These are phyloP conservation scores for Radiomyces spectabilis DNA, from an alignment of 192 early-diverging fungal species.

Conservation along the genomic window DNA sequence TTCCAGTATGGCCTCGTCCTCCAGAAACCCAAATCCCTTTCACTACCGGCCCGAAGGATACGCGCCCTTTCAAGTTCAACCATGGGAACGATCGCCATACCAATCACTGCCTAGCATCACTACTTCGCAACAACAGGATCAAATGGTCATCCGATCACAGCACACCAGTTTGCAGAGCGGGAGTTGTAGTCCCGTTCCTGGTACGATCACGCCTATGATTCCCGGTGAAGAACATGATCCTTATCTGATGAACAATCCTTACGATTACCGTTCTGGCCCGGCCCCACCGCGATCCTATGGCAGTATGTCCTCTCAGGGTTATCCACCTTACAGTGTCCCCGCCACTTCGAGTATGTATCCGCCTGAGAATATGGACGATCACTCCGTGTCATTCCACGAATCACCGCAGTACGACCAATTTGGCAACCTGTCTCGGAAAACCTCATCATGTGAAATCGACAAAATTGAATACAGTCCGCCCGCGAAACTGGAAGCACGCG, in stretches of 20 bases:
- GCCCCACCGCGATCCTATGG: not conserved
- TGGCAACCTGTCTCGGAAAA: slow-evolving; percentile 1
- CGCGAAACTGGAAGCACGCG: no score
- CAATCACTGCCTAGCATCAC: slow-evolving; percentile 12
- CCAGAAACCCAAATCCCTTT: not conserved
- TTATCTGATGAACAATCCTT: slow-evolving; percentile 17
- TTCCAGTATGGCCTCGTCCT: not conserved
- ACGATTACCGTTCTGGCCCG: slow-evolving; percentile 9
- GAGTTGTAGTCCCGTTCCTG: slow-evolving; percentile 17
- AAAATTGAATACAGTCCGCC: no score
- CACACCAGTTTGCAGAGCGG: not conserved
- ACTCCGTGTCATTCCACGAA: no score
- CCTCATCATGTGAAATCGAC: not conserved
- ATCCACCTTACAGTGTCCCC: not conserved
- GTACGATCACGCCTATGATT: not conserved
- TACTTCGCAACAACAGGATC: slow-evolving; percentile 3
- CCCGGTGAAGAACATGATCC: slow-evolving; percentile 8
- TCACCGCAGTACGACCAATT: no score
- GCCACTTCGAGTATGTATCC: not conserved
- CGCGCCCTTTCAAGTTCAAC: not conserved
- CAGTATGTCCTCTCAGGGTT: not conserved
- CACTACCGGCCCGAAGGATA: not conserved
- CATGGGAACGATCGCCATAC: slow-evolving; percentile 13
- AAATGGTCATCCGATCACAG: not conserved
- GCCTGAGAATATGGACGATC: not conserved